Evolutionary conservation across 2,329 filamentous ascomycete genomes (phyloP).

Genomic region (Curvularia eragrostidis): DNA sequence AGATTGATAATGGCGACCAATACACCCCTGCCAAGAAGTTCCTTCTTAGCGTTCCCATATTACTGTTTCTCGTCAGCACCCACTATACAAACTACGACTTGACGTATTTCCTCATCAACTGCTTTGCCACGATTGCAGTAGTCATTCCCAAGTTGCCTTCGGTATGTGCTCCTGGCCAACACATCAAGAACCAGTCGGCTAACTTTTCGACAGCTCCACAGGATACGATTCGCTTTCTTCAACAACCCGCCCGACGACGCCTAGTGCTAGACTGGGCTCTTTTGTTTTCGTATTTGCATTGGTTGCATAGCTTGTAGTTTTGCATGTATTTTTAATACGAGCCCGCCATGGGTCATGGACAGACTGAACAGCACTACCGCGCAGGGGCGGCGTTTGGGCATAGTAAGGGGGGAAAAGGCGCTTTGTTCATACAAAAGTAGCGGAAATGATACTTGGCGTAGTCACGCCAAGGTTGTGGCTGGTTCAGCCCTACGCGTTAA

Average conservation of each 20-base stretch:
- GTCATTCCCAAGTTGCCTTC: conserved; percentile 96
- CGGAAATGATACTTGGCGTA: conserved; percentile 16
- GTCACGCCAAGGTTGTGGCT: conserved; percentile 17
- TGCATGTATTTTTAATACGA: conserved; percentile 46
- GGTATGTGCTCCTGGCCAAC: conserved; percentile 64
- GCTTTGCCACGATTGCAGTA: conserved; percentile 87
- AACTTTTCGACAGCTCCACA: conserved; percentile 41
- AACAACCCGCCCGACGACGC: conserved; percentile 48
- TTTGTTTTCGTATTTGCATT: conserved; percentile 26
- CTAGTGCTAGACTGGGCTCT: conserved; percentile 21
- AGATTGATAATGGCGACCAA: conserved; percentile 98
- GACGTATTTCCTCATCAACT: conserved; percentile 97
- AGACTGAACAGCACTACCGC: conserved; percentile 41
- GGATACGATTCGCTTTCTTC: conserved; percentile 50
- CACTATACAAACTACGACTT: conserved; percentile 99
- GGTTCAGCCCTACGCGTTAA: conserved; percentile 11
- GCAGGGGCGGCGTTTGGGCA: conserved; percentile 36
- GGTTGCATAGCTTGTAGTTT: conserved; percentile 35
- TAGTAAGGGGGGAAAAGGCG: conserved; percentile 14
- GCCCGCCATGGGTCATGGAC: conserved; percentile 28
- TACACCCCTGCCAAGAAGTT: conserved; percentile 99
- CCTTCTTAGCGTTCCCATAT: conserved; percentile 89
- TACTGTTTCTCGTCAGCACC: conserved; percentile 93
- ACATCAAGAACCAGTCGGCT: conserved; percentile 1
- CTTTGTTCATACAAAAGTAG: conserved; percentile 27